Evolutionary conservation across 495 filamentous ascomycete species (phyloP).

Genomic region (Glarea lozoyensis): DNA sequence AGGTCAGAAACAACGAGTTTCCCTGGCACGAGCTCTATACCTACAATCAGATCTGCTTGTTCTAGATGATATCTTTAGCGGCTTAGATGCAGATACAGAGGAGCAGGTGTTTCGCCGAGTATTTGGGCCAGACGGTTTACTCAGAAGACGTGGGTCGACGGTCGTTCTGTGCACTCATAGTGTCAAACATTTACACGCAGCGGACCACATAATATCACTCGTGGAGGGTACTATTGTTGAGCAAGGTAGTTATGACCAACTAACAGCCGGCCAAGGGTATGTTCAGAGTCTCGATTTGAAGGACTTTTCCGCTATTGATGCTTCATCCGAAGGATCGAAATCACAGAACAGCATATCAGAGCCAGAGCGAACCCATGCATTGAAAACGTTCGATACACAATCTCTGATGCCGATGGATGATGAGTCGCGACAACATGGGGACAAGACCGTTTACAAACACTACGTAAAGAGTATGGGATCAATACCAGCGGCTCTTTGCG

Average conservation of each 20-base stretch:
- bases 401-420: constrained; percentile 3
- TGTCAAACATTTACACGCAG: constrained; percentile 30
- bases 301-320: neutral
- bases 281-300: constrained; percentile 11
- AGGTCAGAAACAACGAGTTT: constrained; percentile 53
- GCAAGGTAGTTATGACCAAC: constrained; percentile 31
- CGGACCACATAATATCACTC: constrained; percentile 38
- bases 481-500: neutral
- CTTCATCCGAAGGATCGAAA: neutral
- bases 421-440: constrained; percentile 33
- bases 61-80: constrained; percentile 53
- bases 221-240: constrained; percentile 31
- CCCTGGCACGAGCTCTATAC: constrained; percentile 51
- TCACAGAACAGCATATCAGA: neutral
- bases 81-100: constrained; percentile 51
- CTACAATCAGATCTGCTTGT: constrained; percentile 42
- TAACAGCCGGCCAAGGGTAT: constrained; percentile 26
- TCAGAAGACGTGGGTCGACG: constrained; percentile 5
- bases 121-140: constrained; percentile 21
- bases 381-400: neutral
- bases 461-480: neutral
- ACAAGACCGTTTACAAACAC: constrained; percentile 39
- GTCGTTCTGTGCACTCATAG: constrained; percentile 12
- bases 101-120: constrained; percentile 49
- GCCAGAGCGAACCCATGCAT: neutral